Percentiles rank a stretch among this genome's conserved stretches.
Conservation (phyloP, 208 protist genomes). For the Leishmania martiniquensis region DNA sequence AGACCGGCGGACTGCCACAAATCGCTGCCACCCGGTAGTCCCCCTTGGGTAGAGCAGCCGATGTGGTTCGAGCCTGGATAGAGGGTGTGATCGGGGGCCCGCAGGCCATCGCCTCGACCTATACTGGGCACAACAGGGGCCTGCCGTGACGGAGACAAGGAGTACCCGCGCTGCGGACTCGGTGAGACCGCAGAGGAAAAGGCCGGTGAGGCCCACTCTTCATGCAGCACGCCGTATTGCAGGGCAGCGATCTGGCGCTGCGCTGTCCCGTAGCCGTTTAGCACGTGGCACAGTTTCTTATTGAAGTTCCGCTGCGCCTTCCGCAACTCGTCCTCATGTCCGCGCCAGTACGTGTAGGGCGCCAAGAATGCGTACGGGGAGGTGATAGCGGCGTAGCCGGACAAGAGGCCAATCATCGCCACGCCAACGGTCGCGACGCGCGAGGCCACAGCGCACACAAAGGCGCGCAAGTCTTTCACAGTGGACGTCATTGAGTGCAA, state of each 20-base stretch:
- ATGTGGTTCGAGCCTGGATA: background rate
- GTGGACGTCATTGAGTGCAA: background rate
- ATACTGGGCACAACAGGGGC: background rate
- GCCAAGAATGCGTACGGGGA: conserved; percentile 53
- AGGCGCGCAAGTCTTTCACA: background rate
- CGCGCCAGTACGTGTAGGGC: conserved; percentile 45
- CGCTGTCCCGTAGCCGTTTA: conserved; percentile 53
- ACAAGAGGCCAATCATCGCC: conserved; percentile 62
- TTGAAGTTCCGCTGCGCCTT: conserved; percentile 37
- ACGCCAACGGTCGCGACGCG: conserved; percentile 60
- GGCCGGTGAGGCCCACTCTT: conserved; percentile 16
- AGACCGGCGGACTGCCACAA: background rate
- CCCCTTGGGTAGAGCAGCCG: background rate
- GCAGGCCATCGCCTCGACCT: background rate
- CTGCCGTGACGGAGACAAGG: background rate
- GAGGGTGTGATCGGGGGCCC: background rate
- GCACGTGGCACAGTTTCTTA: conserved; percentile 63
- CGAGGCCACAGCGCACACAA: conserved; percentile 29
- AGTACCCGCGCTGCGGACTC: background rate
- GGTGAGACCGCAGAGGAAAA: conserved; percentile 11
- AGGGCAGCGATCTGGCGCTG: conserved; percentile 52
- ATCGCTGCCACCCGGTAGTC: background rate
- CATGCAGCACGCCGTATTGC: conserved; percentile 37
- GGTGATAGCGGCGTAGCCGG: conserved; percentile 73
- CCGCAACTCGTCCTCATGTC: conserved; percentile 35